phyloP scores from a whole-genome alignment of 2,329 filamentous ascomycete species.

The Arthrobotrys iridis region DNA sequence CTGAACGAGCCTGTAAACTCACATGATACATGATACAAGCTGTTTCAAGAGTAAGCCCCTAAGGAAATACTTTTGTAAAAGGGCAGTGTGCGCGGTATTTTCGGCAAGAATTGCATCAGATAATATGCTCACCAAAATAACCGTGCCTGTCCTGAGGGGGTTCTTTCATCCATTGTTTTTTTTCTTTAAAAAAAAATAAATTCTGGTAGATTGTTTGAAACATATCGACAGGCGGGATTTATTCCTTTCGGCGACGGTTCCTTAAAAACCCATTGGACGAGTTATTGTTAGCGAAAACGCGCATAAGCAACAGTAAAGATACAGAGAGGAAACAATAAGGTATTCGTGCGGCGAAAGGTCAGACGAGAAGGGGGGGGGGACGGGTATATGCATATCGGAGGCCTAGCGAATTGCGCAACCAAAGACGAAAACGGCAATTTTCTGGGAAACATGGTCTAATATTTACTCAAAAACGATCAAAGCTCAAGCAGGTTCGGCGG shows the following conservation, averaged over 20 bases:
- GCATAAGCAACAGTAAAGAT: not conserved
- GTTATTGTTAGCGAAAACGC: conserved; percentile 19
- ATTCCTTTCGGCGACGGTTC: not conserved
- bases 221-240: too few relatives aligned
- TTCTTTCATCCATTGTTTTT: too few relatives aligned
- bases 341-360: not conserved
- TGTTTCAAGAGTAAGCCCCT: conserved; percentile 8
- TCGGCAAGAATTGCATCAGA: too few relatives aligned
- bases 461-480: conserved; percentile 27
- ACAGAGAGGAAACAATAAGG: not conserved
- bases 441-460: not conserved
- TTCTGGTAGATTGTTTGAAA: too few relatives aligned
- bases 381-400: conserved; percentile 17
- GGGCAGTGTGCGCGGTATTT: too few relatives aligned
- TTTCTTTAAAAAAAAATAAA: too few relatives aligned
- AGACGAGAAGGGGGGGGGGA: not conserved
- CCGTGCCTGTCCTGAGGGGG: too few relatives aligned
- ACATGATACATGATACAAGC: too few relatives aligned
- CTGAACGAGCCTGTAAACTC: not conserved
- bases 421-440: not conserved
- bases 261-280: conserved; percentile 14
- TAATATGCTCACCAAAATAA: too few relatives aligned
- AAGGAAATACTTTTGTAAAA: too few relatives aligned
- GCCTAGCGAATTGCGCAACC: conserved; percentile 23
- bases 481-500: conserved; percentile 32